phyloP scores from a whole-genome alignment of 768 basidiomycete species.

The Hysterangium stoloniferum region DNA sequence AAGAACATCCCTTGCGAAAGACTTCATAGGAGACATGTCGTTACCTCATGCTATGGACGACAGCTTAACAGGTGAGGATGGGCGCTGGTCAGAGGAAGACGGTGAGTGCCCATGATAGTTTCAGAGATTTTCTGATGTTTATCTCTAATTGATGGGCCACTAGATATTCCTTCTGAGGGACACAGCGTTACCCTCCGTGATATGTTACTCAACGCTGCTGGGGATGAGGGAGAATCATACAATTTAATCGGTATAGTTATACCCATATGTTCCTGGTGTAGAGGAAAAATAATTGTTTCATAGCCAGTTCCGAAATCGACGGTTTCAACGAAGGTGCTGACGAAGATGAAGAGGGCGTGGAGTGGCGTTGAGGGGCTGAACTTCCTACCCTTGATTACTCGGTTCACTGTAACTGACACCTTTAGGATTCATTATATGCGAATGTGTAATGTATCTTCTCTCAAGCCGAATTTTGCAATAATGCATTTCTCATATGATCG shows the following conservation, averaged over 20 bases:
- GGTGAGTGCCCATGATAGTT: not conserved
- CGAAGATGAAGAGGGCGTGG: too few species aligned
- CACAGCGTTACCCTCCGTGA: conserved; percentile 43
- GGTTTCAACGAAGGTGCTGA: too few species aligned
- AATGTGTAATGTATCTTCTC: too few species aligned
- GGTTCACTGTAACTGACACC: not conserved
- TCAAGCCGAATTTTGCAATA: too few species aligned
- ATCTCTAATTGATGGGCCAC: conserved; percentile 18
- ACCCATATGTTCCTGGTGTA: too few species aligned
- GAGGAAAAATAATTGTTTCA: too few species aligned
- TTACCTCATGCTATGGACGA: not conserved
- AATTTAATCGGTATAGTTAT: not conserved
- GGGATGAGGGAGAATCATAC: not conserved
- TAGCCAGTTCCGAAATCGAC: too few species aligned
- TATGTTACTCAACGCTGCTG: conserved; percentile 33
- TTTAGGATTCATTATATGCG: not conserved
- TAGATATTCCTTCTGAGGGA: conserved; percentile 30
- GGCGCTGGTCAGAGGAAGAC: not conserved
- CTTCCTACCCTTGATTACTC: not conserved
- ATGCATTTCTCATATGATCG: too few species aligned
- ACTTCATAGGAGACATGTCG: conserved; percentile 2
- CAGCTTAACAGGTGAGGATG: not conserved
- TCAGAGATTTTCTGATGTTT: not conserved
- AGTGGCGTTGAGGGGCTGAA: too few species aligned
- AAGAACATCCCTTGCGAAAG: not conserved